Conservation (phyloP, 805 yeast genomes). For the Wickerhamiella hasegawae region DNA sequence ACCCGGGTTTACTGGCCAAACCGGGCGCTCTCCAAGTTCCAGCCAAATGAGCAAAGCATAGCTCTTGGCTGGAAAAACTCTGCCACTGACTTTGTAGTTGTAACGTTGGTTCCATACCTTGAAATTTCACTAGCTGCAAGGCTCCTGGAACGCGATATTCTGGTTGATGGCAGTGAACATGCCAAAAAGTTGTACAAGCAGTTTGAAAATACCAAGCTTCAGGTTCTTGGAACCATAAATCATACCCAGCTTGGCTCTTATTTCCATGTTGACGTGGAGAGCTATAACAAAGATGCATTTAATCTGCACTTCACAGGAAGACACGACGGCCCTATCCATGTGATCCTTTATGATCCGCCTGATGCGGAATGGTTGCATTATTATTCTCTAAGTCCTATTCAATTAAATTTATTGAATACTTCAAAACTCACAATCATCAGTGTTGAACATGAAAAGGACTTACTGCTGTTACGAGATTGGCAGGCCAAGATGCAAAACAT, state of each 20-base stretch:
- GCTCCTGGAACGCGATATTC: conserved; percentile 9
- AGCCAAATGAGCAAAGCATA: conserved; percentile 1
- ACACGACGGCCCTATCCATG: conserved; percentile 10
- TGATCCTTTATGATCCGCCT: conserved; percentile 57
- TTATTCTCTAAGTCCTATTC: conserved; percentile 57
- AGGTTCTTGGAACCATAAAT: conserved; percentile 6
- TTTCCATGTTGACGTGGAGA: neutral
- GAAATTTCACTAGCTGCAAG: conserved; percentile 7
- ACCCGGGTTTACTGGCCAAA: conserved; percentile 8
- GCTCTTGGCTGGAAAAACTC: conserved; percentile 14
- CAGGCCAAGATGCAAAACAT: conserved; percentile 5
- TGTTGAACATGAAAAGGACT: conserved; percentile 7
- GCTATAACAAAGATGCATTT: neutral
- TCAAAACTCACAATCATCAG: conserved; percentile 2
- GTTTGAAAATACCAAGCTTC: conserved; percentile 4
- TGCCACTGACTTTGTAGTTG: conserved; percentile 11
- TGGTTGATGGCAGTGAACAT: conserved; percentile 7
- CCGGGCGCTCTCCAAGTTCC: neutral
- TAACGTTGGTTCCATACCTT: conserved; percentile 10
- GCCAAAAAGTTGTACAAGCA: conserved; percentile 10
- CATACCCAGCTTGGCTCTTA: conserved; percentile 4
- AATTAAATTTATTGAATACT: conserved; percentile 31
- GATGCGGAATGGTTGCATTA: conserved; percentile 55
- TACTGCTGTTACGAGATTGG: conserved; percentile 5
- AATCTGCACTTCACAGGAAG: neutral